Conservation (phyloP, 192 early-diverging fungal genomes). For the Diversispora epigaea region DNA sequence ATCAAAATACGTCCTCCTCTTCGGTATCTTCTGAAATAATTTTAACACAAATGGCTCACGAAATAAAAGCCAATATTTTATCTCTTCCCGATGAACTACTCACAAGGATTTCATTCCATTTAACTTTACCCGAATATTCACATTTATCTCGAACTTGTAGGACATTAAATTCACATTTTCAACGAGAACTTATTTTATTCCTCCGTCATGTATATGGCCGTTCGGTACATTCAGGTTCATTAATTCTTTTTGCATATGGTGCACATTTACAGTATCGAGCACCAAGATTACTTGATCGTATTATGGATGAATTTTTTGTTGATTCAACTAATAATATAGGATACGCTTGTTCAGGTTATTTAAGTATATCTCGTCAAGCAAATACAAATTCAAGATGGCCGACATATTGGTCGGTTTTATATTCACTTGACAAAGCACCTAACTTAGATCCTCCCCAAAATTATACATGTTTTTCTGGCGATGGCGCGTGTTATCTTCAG, state of each 20-base stretch:
- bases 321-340: conserved; percentile 28
- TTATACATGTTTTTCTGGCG: conserved; percentile 11
- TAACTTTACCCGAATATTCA: conserved; percentile 41
- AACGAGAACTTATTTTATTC: conserved; percentile 42
- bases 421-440: conserved; percentile 28
- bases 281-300: conserved; percentile 40
- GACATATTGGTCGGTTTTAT: conserved; percentile 32
- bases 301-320: conserved; percentile 48
- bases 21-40: no score
- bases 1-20: no score
- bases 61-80: not conserved
- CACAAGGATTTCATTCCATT: conserved; percentile 33
- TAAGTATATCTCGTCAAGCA: not conserved
- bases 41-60: no score
- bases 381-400: conserved; percentile 19
- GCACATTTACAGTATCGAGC: conserved; percentile 44
- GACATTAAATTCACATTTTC: conserved; percentile 35
- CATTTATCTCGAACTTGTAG: conserved; percentile 38
- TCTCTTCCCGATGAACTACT: conserved; percentile 41
- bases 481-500: conserved; percentile 1
- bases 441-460: conserved; percentile 9
- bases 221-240: conserved; percentile 42
- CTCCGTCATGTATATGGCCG: conserved; percentile 41
- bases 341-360: not conserved
- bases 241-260: conserved; percentile 45